phyloP scores from a whole-genome alignment of 1,284 basidiomycete species.

The Boletus semigastroideus region DNA sequence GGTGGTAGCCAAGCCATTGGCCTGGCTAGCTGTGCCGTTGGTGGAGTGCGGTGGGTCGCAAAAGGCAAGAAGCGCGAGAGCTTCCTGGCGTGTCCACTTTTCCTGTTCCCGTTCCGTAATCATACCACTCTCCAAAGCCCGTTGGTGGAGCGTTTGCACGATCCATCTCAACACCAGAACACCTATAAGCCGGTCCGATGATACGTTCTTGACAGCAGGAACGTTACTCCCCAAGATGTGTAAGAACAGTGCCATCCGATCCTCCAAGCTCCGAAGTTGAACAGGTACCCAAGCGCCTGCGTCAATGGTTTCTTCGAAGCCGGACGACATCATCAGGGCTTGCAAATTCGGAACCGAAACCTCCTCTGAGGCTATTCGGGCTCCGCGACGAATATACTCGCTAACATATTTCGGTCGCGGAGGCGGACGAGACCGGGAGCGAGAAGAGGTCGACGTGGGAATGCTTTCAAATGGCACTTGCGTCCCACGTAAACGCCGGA shows the following conservation, averaged over 20 bases:
- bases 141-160: slow-evolving; percentile 45
- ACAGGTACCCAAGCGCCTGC: slow-evolving; percentile 36
- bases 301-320: slow-evolving; percentile 27
- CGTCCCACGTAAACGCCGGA: slow-evolving; percentile 53
- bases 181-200: slow-evolving; percentile 45
- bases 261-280: slow-evolving; percentile 48
- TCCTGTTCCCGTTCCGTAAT: slow-evolving; percentile 59
- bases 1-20: slow-evolving; percentile 5
- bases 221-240: slow-evolving; percentile 57
- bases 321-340: slow-evolving; percentile 45
- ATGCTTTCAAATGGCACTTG: slow-evolving; percentile 12
- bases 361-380: slow-evolving; percentile 59
- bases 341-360: slow-evolving; percentile 50
- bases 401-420: slow-evolving; percentile 44
- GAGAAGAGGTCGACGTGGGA: slow-evolving; percentile 35
- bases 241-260: slow-evolving; percentile 60
- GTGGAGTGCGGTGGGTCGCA: slow-evolving; percentile 11
- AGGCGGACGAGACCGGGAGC: slow-evolving; percentile 28
- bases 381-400: slow-evolving; percentile 75
- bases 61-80: slow-evolving; percentile 57
- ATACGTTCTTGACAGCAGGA: slow-evolving; percentile 44
- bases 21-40: slow-evolving; percentile 17
- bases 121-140: slow-evolving; percentile 45
- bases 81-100: slow-evolving; percentile 70
- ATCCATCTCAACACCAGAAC: slow-evolving; percentile 64